phyloP scores from a whole-genome alignment of 306 rosid species.

The Benincasa hispida region DNA sequence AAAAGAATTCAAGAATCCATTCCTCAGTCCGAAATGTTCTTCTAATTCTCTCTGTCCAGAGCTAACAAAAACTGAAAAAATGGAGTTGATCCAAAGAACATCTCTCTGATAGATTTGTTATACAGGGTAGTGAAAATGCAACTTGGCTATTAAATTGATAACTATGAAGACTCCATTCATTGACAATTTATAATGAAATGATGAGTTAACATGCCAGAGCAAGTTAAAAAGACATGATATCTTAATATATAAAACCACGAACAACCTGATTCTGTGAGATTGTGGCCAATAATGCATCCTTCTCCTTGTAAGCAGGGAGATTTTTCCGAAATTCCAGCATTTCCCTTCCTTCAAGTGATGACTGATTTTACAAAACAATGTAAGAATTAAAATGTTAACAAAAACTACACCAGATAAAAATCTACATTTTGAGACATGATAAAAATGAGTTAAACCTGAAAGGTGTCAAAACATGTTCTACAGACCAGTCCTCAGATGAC shows the following conservation, averaged over 20 bases:
- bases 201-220: background rate
- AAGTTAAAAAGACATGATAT: background rate
- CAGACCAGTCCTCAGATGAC: background rate
- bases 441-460: background rate
- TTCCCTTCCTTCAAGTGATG: conserved; percentile 62
- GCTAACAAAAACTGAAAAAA: background rate
- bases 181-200: background rate
- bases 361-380: conserved; percentile 29
- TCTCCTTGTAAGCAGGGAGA: conserved; percentile 82
- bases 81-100: background rate
- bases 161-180: background rate
- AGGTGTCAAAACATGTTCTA: background rate
- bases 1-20: background rate
- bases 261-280: conserved; percentile 70
- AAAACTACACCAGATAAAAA: background rate
- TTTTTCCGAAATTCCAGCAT: conserved; percentile 65
- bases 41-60: background rate
- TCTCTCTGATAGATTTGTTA: background rate
- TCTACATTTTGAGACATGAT: background rate
- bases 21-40: background rate
- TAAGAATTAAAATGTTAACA: background rate
- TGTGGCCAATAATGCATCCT: conserved; percentile 55
- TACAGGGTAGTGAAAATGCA: background rate
- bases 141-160: background rate
- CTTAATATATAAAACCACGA: conserved; percentile 1